Conservation (phyloP, 2,329 filamentous ascomycete genomes). For the Sporothrix globosa region DNA sequence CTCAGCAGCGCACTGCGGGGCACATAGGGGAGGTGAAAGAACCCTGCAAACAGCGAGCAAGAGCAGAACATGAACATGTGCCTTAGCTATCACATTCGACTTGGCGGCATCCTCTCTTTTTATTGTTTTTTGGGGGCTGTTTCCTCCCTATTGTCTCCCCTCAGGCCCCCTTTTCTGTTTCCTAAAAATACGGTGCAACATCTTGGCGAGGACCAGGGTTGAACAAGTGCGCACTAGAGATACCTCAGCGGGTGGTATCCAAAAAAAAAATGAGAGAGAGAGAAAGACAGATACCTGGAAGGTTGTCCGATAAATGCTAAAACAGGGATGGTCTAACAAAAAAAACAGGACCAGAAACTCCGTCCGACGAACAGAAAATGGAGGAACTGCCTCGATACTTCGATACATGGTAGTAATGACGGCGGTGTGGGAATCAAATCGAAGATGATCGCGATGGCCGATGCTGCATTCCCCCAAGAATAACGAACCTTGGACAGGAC, state of each 20-base stretch:
- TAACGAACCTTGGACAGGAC: not conserved
- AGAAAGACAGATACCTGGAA: not conserved
- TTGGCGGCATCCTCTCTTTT: not conserved
- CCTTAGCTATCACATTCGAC: constrained; percentile 3
- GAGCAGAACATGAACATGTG: not conserved
- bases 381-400: not conserved
- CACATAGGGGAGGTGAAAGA: constrained; percentile 7
- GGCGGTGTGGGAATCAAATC: constrained; percentile 16
- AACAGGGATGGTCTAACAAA: not conserved
- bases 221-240: not conserved
- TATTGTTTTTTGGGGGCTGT: no score
- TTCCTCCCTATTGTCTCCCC: not conserved
- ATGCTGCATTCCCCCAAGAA: not conserved
- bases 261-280: not conserved
- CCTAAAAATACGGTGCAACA: constrained; percentile 6
- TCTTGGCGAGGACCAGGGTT: not conserved
- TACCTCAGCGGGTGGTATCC: not conserved
- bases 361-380: not conserved
- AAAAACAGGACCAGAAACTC: not conserved
- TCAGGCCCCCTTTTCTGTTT: constrained; percentile 6
- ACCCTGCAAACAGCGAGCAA: not conserved
- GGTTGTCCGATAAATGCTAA: not conserved
- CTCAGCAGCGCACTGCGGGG: not conserved
- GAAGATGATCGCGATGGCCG: not conserved
- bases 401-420: constrained; percentile 20